Percentiles rank a stretch among this genome's conserved stretches.
Evolutionary conservation across 1,139 yeast species (phyloP).

Genomic region (Hemisphaericaspora xylanilytica): DNA sequence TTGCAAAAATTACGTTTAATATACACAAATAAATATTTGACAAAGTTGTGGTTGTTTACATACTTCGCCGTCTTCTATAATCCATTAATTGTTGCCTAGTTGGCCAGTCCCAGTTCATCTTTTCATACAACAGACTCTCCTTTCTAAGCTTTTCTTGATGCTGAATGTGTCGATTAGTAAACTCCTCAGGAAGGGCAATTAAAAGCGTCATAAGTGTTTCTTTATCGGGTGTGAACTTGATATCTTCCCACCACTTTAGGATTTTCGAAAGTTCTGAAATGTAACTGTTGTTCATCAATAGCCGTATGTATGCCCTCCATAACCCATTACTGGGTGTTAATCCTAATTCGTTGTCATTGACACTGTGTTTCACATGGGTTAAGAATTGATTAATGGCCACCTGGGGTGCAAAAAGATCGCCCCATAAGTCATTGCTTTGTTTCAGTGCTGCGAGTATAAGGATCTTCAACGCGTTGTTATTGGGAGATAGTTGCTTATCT

Average conservation of each 20-base stretch:
- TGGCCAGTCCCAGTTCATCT: conserved; percentile 29
- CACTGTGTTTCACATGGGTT: conserved; percentile 26
- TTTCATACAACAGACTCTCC: conserved; percentile 6
- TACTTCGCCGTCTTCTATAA: conserved; percentile 2
- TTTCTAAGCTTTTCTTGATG: conserved; percentile 32
- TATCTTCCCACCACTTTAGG: conserved; percentile 58
- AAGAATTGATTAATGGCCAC: conserved; percentile 60
- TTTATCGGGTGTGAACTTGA: conserved; percentile 46
- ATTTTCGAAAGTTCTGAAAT: conserved; percentile 50
- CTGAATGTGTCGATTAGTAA: conserved; percentile 36
- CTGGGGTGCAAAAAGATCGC: conserved; percentile 53
- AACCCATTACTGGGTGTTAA: conserved; percentile 47
- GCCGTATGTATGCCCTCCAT: conserved; percentile 51
- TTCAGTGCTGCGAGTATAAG: conserved; percentile 38
- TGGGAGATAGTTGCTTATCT: conserved; percentile 22
- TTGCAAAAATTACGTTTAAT: not conserved
- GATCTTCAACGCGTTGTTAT: conserved; percentile 41
- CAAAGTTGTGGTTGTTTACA: not conserved
- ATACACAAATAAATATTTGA: not conserved
- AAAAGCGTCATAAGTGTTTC: conserved; percentile 36
- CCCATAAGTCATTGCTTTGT: conserved; percentile 37
- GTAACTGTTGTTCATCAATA: conserved; percentile 49
- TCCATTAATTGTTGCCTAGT: conserved; percentile 16
- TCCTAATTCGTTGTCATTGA: conserved; percentile 18
- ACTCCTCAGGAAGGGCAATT: conserved; percentile 39